These are phyloP conservation scores for Trametes maxima DNA, from an alignment of 768 basidiomycete genomes.

Conservation along the genomic window DNA sequence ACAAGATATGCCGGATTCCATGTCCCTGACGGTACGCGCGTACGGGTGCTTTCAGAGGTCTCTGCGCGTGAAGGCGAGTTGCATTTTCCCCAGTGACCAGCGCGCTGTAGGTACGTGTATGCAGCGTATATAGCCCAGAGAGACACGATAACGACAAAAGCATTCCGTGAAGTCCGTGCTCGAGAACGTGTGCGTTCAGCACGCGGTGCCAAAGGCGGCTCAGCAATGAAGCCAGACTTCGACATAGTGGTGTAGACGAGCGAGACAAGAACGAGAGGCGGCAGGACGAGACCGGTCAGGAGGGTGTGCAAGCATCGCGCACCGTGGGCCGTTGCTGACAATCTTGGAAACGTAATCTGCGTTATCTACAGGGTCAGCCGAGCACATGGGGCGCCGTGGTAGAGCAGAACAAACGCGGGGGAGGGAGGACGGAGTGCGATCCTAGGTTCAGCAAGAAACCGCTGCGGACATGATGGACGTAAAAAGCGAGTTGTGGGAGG, in stretches of 20 bases:
- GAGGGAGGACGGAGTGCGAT: background rate
- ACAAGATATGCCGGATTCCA: slow-evolving; percentile 62
- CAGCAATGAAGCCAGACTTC: slow-evolving; percentile 17
- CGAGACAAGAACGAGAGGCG: background rate
- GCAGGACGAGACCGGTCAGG: background rate
- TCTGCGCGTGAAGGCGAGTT: background rate
- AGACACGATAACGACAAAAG: background rate
- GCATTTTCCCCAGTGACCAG: background rate
- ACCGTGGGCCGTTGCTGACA: slow-evolving; percentile 11
- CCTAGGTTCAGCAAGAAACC: no score
- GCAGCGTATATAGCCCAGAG: slow-evolving; percentile 3
- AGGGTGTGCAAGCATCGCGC: background rate
- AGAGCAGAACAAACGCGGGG: background rate
- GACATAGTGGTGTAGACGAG: slow-evolving; percentile 3
- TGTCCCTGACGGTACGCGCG: slow-evolving; percentile 21
- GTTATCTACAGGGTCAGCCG: background rate
- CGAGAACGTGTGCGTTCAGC: background rate
- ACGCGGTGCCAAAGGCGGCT: background rate
- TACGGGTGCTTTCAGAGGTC: slow-evolving; percentile 2
- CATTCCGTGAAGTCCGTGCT: background rate
- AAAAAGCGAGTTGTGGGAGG: no score
- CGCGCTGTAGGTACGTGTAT: background rate
- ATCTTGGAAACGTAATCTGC: slow-evolving; percentile 9
- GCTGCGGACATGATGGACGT: no score
- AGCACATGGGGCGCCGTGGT: background rate